phyloP scores from a whole-genome alignment of 31 red algal species.

The Endocladia muricata region DNA sequence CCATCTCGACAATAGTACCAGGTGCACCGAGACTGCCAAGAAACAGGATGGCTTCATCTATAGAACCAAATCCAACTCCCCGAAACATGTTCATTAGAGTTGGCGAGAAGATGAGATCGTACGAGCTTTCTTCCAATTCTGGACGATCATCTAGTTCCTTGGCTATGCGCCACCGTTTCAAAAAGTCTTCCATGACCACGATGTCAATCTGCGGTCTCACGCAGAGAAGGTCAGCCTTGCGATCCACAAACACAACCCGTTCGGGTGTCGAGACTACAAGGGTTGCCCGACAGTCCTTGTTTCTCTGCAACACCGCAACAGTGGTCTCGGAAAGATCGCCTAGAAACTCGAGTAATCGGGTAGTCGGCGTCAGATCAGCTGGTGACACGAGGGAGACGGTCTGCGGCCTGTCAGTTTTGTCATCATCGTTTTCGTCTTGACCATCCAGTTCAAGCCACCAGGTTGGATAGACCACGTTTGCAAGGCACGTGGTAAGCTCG shows the following conservation, averaged over 20 bases:
- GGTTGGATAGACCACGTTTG: slow-evolving; percentile 54
- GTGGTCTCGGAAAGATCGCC: slow-evolving; percentile 61
- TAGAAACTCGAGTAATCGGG: slow-evolving; percentile 42
- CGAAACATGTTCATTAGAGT: slow-evolving; percentile 38
- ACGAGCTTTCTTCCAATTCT: slow-evolving; percentile 11
- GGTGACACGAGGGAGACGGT: slow-evolving; percentile 13
- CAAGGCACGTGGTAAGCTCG: slow-evolving; percentile 53
- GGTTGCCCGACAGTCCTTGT: slow-evolving; percentile 33
- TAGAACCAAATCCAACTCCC: slow-evolving; percentile 29
- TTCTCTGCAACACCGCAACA: slow-evolving; percentile 25
- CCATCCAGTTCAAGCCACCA: slow-evolving; percentile 63
- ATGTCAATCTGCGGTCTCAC: slow-evolving; percentile 49
- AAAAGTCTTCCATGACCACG: slow-evolving; percentile 36
- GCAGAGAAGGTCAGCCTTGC: slow-evolving; percentile 49
- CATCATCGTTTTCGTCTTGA: slow-evolving; percentile 4
- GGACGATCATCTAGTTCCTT: neutral
- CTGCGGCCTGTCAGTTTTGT: slow-evolving; percentile 2
- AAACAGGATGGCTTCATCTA: slow-evolving; percentile 31
- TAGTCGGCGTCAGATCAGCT: slow-evolving; percentile 17
- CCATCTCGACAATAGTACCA: slow-evolving; percentile 48
- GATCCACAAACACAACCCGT: slow-evolving; percentile 33
- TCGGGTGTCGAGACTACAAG: slow-evolving; percentile 48
- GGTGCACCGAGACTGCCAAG: slow-evolving; percentile 4
- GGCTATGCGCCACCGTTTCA: neutral
- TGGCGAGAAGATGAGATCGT: slow-evolving; percentile 48